phyloP scores from a whole-genome alignment of 1,284 basidiomycete genomes.

The Sporisorium sorghi region DNA sequence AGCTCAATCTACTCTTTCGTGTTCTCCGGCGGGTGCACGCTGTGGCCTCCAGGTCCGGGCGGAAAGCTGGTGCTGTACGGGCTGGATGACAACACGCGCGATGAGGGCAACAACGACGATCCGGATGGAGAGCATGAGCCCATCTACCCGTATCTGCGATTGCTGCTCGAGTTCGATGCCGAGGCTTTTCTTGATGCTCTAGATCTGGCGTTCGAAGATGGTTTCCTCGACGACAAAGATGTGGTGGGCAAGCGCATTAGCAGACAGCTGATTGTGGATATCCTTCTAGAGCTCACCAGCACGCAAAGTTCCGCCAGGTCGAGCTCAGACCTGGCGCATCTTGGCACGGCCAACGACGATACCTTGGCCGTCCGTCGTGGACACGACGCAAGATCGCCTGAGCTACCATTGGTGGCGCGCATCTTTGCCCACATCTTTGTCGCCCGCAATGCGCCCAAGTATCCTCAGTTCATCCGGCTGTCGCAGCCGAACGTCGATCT shows the following conservation, averaged over 20 bases:
- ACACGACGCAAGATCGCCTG: constrained; percentile 6
- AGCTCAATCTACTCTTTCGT: constrained; percentile 74
- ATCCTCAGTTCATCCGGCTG: constrained; percentile 86
- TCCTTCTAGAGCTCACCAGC: constrained; percentile 80
- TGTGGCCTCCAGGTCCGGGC: constrained; percentile 80
- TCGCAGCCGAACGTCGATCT: constrained; percentile 78
- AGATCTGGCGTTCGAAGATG: constrained; percentile 93
- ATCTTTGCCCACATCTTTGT: constrained; percentile 95
- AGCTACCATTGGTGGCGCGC: constrained; percentile 28
- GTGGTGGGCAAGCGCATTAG: constrained; percentile 71
- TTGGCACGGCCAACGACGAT: not conserved
- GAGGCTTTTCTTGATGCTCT: constrained; percentile 94
- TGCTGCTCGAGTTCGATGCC: constrained; percentile 87
- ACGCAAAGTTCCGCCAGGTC: constrained; percentile 1
- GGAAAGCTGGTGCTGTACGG: constrained; percentile 78
- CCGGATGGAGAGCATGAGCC: constrained; percentile 73
- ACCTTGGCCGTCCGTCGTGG: not conserved
- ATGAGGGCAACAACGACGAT: constrained; percentile 75
- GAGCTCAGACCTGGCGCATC: not conserved
- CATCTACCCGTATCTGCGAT: constrained; percentile 84
- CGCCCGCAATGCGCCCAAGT: constrained; percentile 95
- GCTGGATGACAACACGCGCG: constrained; percentile 61
- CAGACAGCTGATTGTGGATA: constrained; percentile 85
- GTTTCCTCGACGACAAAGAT: constrained; percentile 83
- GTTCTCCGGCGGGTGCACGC: constrained; percentile 82